Base-by-base conservation (phyloP, 805 yeast species). In the Candida taoyuanica region DNA sequence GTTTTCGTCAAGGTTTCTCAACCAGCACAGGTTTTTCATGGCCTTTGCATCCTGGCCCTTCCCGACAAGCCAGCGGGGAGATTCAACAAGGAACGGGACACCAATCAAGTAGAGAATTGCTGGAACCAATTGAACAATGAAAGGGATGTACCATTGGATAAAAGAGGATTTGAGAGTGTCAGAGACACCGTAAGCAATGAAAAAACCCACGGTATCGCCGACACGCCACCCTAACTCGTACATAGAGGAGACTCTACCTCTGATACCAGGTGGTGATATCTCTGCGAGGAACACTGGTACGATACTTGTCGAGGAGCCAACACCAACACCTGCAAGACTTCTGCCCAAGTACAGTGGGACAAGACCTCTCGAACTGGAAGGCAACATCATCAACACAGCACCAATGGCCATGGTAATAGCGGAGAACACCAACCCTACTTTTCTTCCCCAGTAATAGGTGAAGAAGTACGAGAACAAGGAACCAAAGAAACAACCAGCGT, bases 331-430 rank as follows among this genome's bases (percentile, higher is more conserved):
- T 7, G 64, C 53, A 20, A 60, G 40, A 11, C 69, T 68, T 45
- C 81, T 62, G 11, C 81, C 81, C 2, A 74, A 70, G 43, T 73
- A 71, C 36, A 73, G 65, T n/a, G 68, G 64, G 5, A 68, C 71
- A 30, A 72, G 58, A 3, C 70, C 70, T 21, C 60, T 58, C 2
- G 19, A 28, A 3, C 45, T 28, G 4, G 53, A 42, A 16, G 72
- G 51, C n/a, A 55, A 46, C 43, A 70, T 53, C 34, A 70, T 63
- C 23, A 70, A 59, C 1, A 67, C 68, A 6, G 68, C 65, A 12
- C 77, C 77, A 34, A 70, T 33, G 7, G 51, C 44, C 42, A 50
- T 34, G 7, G 47, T 31, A 24, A 43, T 28, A 6, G 46, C 48
- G 16, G 53, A 44, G 17, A 47, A 21, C 16, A 36, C 31, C 14